Percentiles rank a stretch among this genome's conserved stretches.
phyloP scores from a whole-genome alignment of 257 asterid genomes.

The Scutellaria minor region DNA sequence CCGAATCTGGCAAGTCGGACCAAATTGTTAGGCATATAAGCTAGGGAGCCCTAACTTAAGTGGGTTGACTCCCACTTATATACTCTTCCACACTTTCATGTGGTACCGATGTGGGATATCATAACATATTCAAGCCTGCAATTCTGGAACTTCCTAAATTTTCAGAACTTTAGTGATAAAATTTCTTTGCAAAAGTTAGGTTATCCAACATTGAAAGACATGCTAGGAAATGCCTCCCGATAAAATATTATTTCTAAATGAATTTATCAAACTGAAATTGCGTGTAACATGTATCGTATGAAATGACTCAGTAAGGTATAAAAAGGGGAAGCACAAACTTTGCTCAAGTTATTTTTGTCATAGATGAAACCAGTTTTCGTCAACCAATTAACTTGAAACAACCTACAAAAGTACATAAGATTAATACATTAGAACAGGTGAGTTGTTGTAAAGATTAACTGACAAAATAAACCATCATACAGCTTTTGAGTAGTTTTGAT shows the following conservation, averaged over 20 bases:
- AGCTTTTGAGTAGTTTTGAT: conserved; percentile 12
- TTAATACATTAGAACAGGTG: conserved; percentile 37
- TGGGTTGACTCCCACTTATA: too few species aligned
- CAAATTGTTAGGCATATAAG: too few species aligned
- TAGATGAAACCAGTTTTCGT: conserved; percentile 82
- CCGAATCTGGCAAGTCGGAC: too few species aligned
- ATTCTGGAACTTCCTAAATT: conserved; percentile 2
- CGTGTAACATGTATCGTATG: conserved; percentile 11
- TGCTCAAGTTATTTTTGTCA: conserved; percentile 71
- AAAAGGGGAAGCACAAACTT: conserved; percentile 66
- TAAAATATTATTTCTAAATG: not conserved
- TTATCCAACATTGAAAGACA: conserved; percentile 15
- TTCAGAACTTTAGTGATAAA: not conserved
- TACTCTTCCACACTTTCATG: too few species aligned
- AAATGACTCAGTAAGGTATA: conserved; percentile 30
- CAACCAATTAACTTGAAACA: conserved; percentile 93
- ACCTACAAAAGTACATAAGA: conserved; percentile 70
- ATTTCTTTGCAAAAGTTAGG: conserved; percentile 14
- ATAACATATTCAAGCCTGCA: not conserved
- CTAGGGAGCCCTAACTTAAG: too few species aligned
- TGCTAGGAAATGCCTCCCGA: conserved; percentile 17
- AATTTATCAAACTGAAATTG: conserved; percentile 3
- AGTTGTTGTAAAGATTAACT: conserved; percentile 24
- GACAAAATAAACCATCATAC: conserved; percentile 16
- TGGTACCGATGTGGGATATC: too few species aligned